Base-by-base conservation (phyloP, 2,329 filamentous ascomycete species). In the Grosmannia penicillata region DNA sequence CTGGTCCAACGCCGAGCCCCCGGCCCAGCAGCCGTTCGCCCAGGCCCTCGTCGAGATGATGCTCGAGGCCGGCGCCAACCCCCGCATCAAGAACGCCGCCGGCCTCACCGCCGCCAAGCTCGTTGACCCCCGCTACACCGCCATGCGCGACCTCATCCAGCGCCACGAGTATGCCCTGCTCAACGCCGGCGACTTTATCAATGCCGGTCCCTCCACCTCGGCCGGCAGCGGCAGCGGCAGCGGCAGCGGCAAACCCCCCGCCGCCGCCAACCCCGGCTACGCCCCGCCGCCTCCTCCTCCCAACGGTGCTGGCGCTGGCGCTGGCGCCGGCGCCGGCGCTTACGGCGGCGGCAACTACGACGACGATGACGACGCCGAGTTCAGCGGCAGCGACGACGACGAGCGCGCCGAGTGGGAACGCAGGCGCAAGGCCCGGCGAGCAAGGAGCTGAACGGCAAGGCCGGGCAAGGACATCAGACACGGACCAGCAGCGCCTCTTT, bases 31-130 rank as follows among this genome's bases (percentile, higher is more conserved):
- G 58, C 64, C 70, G 44, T 74, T 74, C 46, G 82, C 78, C 48
- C 63, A 67, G 49, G 68, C 71, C 15, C 68, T 91, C 38, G 70
- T 89, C 48, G 70, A 78, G 49, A 84, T 91, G 67, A 75, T 93
- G 68, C 69, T 89, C 46, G 83, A 91, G 60, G 83, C 83, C 39
- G 84, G 84, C 41, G 68, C 63, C 36, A 68, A 59, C 58, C 58
- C 70, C 39, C 66, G 71, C 43, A 49, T 64, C 50, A 64, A 63
- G 56, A 89, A 89, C 63, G 81, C 79, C 59, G 78, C 74, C 38
- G 78, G 79, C 50, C 67, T 85, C 43, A 82, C 77, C 36, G 70
- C 83, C 22, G 53, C 70, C 38, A 78, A 86, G 57, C 69, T 89
- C 44, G 78, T 78, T 39, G 82, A 89, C 57, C 82, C 82, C 14